Conservation (phyloP, 169 alveolate species). For the Eimeria necatrix region DNA sequence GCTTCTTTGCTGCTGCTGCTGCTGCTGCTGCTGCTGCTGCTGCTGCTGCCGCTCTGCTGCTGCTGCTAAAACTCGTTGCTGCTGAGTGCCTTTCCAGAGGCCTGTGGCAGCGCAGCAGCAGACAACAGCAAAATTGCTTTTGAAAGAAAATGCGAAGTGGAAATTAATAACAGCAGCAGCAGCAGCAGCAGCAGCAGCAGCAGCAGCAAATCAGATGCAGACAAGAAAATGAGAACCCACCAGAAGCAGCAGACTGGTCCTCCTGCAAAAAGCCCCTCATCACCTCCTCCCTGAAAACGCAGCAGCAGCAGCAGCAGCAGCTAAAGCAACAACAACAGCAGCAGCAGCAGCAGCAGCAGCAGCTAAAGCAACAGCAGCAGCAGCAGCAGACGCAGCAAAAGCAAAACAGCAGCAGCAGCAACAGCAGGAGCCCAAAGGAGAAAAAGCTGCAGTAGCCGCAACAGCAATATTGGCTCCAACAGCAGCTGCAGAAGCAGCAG, state of each 20-base stretch:
- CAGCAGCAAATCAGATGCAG: too few species aligned
- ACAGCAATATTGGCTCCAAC: too few species aligned
- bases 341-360: not conserved
- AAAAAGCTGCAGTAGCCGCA: not conserved
- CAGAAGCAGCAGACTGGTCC: too few species aligned
- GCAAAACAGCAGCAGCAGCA: not conserved
- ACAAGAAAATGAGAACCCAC: too few species aligned
- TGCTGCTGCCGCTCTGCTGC: conserved; percentile 41
- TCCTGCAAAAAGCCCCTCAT: too few species aligned
- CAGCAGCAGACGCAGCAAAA: not conserved
- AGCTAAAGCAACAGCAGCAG: not conserved
- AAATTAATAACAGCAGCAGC: not conserved
- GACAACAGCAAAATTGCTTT: not conserved
- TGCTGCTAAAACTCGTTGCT: not conserved
- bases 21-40: conserved; percentile 60
- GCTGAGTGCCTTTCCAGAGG: not conserved
- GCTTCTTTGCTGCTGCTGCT: conserved; percentile 38
- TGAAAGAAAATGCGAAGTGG: not conserved
- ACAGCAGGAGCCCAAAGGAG: not conserved
- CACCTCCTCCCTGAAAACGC: too few species aligned
- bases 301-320: not conserved
- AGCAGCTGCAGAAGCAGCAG: too few species aligned
- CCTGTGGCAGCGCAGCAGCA: not conserved
- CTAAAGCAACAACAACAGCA: not conserved
- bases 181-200: not conserved